Evolutionary conservation across 495 filamentous ascomycete species (phyloP), one percentile per base, ranked within the genome.

Genomic region (Aspergillus biplanus): DNA sequence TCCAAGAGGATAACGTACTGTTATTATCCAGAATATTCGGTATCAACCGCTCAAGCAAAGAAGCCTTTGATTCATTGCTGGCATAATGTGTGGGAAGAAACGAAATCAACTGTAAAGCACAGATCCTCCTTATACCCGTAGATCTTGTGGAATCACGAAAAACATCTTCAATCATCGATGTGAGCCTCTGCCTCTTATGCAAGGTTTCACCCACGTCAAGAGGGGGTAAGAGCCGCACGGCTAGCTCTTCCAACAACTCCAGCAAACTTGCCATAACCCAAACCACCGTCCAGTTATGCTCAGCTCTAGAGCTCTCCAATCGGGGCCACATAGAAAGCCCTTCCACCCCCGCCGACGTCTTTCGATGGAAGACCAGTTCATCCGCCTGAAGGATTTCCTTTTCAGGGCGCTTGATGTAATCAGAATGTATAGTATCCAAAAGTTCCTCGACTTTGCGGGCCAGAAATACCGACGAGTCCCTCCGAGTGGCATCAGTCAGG

Each of bases 41-140:
- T 16, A 78, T 66, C 13, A 90, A 75, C 52, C 71, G 73, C 52
- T 82, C 78, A n/a, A 89, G 53, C 6, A 80, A 68, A 7, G 66
- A 68, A 12, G 72, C 71, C 55, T 83, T 82, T 15, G 72, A 73
- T n/a, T 81, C 79, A 47, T 78, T 42, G 16, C 66, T 66, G 7
- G 67, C 58, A 61, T 72, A 74, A 31, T 75, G 70, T 42, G 81
- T 77, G 32, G 83, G 71, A 33, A 92, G 78, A 67, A 97, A 96
- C 0, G 90, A 86, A 21, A 97, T 67, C n/a, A 92, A 77, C 65
- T 97, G 92, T 31, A 98, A 75, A 39, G 90, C 89, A 39, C 86
- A 89, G 37, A 90, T 67, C 64, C 84, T 87, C 46, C 78, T 76
- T 12, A 80, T 76, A 5, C 82, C 75, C 53, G 89, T 80, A 33